These are phyloP conservation scores for Pseudogymnoascus sp. DNA, from an alignment of 2,329 filamentous ascomycete species.

Conservation along the genomic window DNA sequence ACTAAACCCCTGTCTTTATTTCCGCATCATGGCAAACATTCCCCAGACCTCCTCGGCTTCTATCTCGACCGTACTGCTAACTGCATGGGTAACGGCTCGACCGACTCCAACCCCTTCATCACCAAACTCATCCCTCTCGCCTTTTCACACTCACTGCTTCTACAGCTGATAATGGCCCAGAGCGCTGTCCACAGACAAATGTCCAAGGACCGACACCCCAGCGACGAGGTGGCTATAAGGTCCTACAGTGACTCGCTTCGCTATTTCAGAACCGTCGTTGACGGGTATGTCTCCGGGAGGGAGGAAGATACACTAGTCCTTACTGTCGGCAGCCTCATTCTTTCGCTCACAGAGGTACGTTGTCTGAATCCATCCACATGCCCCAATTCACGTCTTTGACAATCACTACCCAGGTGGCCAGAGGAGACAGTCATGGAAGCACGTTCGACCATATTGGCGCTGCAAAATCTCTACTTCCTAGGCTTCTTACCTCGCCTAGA, in stretches of 20 bases:
- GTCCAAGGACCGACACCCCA: constrained; percentile 23
- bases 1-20: constrained; percentile 1
- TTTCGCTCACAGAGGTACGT: constrained; percentile 41
- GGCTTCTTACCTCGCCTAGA: constrained; percentile 30
- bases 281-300: constrained; percentile 29
- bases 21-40: constrained; percentile 26
- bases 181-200: constrained; percentile 33
- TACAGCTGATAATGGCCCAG: constrained; percentile 41
- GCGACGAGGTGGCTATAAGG: constrained; percentile 29
- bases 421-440: constrained; percentile 39
- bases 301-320: constrained; percentile 33
- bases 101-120: constrained; percentile 39
- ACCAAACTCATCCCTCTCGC: constrained; percentile 39
- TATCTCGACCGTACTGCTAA: constrained; percentile 38
- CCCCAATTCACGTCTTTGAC: neutral
- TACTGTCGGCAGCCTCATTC: constrained; percentile 38
- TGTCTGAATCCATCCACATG: neutral
- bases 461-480: constrained; percentile 36
- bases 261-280: constrained; percentile 32
- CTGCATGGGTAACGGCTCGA: constrained; percentile 42
- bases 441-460: constrained; percentile 40
- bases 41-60: constrained; percentile 39
- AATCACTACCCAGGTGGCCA: constrained; percentile 29
- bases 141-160: constrained; percentile 38
- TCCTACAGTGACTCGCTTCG: constrained; percentile 33